Base-by-base conservation (phyloP, 2,329 filamentous ascomycete genomes). In the Dactylellina parvicollis region DNA sequence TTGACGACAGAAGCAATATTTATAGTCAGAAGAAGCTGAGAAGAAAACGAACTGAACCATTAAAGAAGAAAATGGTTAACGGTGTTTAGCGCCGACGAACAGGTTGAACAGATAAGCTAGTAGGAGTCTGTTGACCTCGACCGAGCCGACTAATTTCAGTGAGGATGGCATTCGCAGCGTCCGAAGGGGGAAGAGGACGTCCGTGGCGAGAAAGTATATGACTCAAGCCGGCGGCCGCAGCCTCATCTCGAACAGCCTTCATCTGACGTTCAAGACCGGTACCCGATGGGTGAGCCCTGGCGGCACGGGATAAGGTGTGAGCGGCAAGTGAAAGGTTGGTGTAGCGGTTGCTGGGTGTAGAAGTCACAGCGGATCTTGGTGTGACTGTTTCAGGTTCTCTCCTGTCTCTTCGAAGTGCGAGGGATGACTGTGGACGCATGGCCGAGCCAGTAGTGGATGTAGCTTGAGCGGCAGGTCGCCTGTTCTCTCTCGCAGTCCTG, bases 371-470 rank as follows among this genome's bases (percentile, higher is more conserved):
- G 3, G 18, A 24, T 44, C 40, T 44, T 9, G 12, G 12, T 38
- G 50, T 18, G 14, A 30, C 26, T 5, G 50, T 2, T 12, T n/a
- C 16, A n/a, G n/a, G n/a, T 3, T 36, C 50, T 16, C 14, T n/a
- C 9, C 20, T 30, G 5, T 49, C 44, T 9, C 50, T 30, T 22
- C 50, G 30, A 14, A 22, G 50, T 1, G 50, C 50, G 18, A 54
- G 30, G 18, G 50, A 54, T 3, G 50, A 54, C 8, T 54, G 30
- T 10, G 50, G 50, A 4, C 50, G 50, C n/a, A 54, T 22, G 7
- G 50, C 16, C n/a, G n/a, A 8, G 4, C 40, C 24, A 12, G 18
- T n/a, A 14, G 26, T 28, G 16, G 47, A 32, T 32, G 5, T 14
- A 3, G 46, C 2, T 18, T 26, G 24, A 34, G 22, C 24, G 32